Evolutionary conservation across 345 rosid species (phyloP), one percentile per base, ranked within the genome.

Genomic region (Aethionema arabicum): DNA sequence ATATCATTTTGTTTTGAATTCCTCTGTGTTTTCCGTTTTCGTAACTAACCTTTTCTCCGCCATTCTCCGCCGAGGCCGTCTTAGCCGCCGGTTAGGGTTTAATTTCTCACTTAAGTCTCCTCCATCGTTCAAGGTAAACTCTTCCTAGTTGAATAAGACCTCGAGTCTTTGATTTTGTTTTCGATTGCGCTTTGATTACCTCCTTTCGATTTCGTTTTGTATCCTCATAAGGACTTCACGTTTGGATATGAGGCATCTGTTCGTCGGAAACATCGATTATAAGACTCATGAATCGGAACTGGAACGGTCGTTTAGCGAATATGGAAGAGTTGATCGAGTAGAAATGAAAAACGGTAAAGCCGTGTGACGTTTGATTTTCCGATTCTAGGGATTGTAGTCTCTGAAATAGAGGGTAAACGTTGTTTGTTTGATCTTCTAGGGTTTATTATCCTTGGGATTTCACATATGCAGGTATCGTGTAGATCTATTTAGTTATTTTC

Each of bases 291-390:
- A 88, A 2, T 77, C 95, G 4, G 95, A 88, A 40, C 52, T 91
- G 69, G 95, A 91, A 41, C 78, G 91, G 11, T 40, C 84, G 21
- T 85, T 91, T 74, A 65, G 80, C 44, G 83, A 83, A 68, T 81
- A 91, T 40, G 96, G 97, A 46, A 80, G 81, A 58, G 78, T 85
- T 27, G 93, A 87, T 35, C 91, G 95, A 0, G 86, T 88, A 2
- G 96, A 91, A 63, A 91, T 88, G 86, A 88, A 91, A 82, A 82
- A 95, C 78, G 96, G 98, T 87, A 79, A 72, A 21, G 11, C 29
- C 27, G n/a, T n/a, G n/a, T n/a, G n/a, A 21, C 27, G 27, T 21
- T 21, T 21, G 27, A 21, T 21, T 21, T 21, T 21, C 27, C 27
- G 2, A 21, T 21, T 21, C 27, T 21, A 21, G 27, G 27, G 27